Percentiles rank a stretch among this genome's conserved stretches.
Conservation (phyloP, 2,329 filamentous ascomycete species). For the Fusarium sp. region DNA sequence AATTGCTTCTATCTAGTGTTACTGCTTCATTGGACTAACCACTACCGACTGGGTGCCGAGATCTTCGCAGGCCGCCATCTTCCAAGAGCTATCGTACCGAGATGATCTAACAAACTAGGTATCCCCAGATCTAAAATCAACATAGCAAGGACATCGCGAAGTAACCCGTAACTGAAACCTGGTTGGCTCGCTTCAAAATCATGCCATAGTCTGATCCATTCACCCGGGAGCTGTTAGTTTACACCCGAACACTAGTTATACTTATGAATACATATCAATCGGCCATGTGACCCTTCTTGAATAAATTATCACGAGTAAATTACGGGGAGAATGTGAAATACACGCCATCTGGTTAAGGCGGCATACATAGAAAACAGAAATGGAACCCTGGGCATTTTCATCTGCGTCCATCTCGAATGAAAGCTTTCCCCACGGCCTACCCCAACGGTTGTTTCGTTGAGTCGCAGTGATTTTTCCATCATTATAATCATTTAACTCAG, state of each 20-base stretch:
- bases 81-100: no score
- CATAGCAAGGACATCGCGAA: not conserved
- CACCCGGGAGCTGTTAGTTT: slow-evolving; percentile 22
- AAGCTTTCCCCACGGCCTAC: no score
- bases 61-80: no score
- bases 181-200: slow-evolving; percentile 29
- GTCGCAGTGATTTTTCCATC: not conserved
- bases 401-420: no score
- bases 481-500: not conserved
- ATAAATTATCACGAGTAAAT: not conserved
- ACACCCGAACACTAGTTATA: not conserved
- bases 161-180: not conserved
- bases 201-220: slow-evolving; percentile 29
- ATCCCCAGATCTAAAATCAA: not conserved
- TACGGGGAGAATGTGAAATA: not conserved
- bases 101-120: no score
- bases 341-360: not conserved
- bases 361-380: slow-evolving; percentile 1
- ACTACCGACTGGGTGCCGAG: not conserved
- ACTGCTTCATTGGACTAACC: not conserved
- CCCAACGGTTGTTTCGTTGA: no score
- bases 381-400: not conserved
- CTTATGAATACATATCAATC: not conserved
- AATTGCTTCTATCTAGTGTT: not conserved
- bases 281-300: not conserved